Evolutionary conservation across 306 rosid genomes (phyloP).

Genomic region (Luffa acutangula): DNA sequence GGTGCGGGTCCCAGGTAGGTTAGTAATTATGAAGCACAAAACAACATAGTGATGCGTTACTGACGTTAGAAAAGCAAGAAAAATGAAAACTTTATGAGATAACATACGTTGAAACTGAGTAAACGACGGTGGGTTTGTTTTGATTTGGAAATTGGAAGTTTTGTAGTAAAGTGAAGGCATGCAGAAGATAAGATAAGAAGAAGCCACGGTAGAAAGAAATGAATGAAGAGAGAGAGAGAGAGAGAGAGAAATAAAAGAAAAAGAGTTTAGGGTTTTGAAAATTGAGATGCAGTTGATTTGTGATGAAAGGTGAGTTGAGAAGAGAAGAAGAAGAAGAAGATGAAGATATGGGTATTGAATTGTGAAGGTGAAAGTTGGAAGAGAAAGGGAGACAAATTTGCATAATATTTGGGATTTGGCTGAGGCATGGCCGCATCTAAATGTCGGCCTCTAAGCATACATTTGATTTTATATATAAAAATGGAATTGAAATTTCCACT

Average conservation of each 20-base stretch:
- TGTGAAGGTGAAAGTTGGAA: background rate
- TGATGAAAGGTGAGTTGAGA: background rate
- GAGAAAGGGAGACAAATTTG: slow-evolving; percentile 24
- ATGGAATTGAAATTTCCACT: background rate
- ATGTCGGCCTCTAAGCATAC: slow-evolving; percentile 50
- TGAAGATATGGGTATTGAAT: background rate
- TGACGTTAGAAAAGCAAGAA: background rate
- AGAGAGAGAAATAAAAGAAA: background rate
- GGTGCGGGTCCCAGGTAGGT: background rate
- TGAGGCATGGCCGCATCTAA: slow-evolving; percentile 33
- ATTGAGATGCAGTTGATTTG: background rate
- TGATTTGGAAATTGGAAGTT: background rate
- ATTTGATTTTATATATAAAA: background rate
- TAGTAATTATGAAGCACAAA: background rate
- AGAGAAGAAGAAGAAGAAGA: background rate
- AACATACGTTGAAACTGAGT: background rate
- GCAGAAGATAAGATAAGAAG: slow-evolving; percentile 3
- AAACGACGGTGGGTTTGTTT: background rate
- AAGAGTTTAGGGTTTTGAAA: background rate
- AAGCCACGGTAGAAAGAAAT: background rate
- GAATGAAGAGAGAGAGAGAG: background rate
- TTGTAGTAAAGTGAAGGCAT: background rate
- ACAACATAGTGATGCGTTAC: background rate
- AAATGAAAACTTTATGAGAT: background rate
- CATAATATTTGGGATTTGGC: slow-evolving; percentile 33